phyloP scores from a whole-genome alignment of 345 rosid species.

The Leavenworthia alabamica region DNA sequence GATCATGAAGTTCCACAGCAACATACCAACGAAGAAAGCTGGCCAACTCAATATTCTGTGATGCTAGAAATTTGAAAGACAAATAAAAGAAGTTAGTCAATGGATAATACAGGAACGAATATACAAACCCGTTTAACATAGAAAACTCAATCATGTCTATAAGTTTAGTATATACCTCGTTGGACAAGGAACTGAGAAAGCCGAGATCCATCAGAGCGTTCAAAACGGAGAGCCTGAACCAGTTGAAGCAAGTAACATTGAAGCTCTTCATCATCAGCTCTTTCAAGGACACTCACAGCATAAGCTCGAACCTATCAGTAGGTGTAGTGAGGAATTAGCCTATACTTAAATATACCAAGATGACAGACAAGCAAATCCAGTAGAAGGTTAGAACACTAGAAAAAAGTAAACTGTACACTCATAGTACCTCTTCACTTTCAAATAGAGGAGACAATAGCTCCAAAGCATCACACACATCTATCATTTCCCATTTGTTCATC shows the following conservation, averaged over 20 bases:
- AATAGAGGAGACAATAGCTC: slow-evolving; percentile 93
- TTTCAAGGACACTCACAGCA: slow-evolving; percentile 94
- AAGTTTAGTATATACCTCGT: slow-evolving; percentile 56
- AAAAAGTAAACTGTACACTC: neutral
- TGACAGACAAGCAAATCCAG: neutral
- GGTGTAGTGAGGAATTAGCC: slow-evolving; percentile 13
- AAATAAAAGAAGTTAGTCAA: slow-evolving; percentile 23
- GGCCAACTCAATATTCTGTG: slow-evolving; percentile 78
- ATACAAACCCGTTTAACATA: slow-evolving; percentile 1
- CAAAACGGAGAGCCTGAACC: slow-evolving; percentile 99
- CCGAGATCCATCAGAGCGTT: slow-evolving; percentile 87
- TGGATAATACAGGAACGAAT: neutral
- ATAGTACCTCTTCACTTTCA: slow-evolving; percentile 88
- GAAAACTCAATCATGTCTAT: neutral
- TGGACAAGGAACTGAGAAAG: slow-evolving; percentile 92
- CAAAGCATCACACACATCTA: slow-evolving; percentile 90
- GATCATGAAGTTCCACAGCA: slow-evolving; percentile 85
- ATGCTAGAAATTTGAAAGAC: slow-evolving; percentile 50
- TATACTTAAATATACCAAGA: slow-evolving; percentile 5
- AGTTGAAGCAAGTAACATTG: slow-evolving; percentile 96
- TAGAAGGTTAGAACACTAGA: neutral
- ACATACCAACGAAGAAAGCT: slow-evolving; percentile 97
- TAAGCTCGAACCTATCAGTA: slow-evolving; percentile 88
- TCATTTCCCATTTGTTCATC: slow-evolving; percentile 87
- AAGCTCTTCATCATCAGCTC: slow-evolving; percentile 98